Percentiles rank a stretch among this genome's conserved stretches.
phyloP scores from a whole-genome alignment of 495 filamentous ascomycete species.

The Monascus purpureus region DNA sequence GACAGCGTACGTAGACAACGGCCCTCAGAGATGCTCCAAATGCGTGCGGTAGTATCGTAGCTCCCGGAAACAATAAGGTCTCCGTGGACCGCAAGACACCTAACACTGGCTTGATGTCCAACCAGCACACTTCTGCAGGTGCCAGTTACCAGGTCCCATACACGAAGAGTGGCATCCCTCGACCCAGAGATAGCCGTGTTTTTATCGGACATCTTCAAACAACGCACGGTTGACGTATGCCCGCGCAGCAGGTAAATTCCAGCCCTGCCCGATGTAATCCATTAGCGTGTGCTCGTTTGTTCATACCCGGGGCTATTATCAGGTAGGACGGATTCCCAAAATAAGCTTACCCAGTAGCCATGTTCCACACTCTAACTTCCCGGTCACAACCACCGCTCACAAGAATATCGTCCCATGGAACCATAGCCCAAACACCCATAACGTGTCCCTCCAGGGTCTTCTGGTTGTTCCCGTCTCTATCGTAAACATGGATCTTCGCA shows the following conservation, averaged over 20 bases:
- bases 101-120: slow-evolving; percentile 91
- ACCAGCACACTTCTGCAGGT: slow-evolving; percentile 83
- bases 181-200: slow-evolving; percentile 94
- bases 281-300: slow-evolving; percentile 1
- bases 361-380: slow-evolving; percentile 95
- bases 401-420: slow-evolving; percentile 89
- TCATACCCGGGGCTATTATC: background rate
- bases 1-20: slow-evolving; percentile 75
- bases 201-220: slow-evolving; percentile 90
- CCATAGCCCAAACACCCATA: slow-evolving; percentile 99
- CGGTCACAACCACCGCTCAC: slow-evolving; percentile 95
- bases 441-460: slow-evolving; percentile 89
- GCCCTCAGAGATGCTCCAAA: slow-evolving; percentile 94
- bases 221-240: slow-evolving; percentile 92
- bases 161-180: slow-evolving; percentile 80
- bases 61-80: slow-evolving; percentile 92
- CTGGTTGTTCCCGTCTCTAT: slow-evolving; percentile 74
- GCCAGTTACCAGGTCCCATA: slow-evolving; percentile 86
- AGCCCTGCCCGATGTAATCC: slow-evolving; percentile 25
- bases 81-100: slow-evolving; percentile 89
- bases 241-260: slow-evolving; percentile 77
- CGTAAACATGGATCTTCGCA: slow-evolving; percentile 95
- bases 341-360: slow-evolving; percentile 71
- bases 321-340: too few species aligned
- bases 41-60: slow-evolving; percentile 91